These are phyloP conservation scores for Skeletonema menzelii DNA, from an alignment of 108 stramenopile genomes.

Conservation along the genomic window DNA sequence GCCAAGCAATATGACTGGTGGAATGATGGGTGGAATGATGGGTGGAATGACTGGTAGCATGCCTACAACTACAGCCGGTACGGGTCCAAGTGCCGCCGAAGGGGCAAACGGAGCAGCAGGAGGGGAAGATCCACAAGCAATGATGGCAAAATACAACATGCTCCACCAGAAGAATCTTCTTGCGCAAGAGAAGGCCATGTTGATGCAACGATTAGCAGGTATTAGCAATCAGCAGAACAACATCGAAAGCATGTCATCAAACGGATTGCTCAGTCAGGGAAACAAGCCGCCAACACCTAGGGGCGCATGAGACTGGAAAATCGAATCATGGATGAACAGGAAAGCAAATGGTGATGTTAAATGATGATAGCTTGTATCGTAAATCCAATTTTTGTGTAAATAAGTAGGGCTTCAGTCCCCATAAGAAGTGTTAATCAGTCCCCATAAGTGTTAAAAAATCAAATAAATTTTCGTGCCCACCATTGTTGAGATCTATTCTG, in stretches of 20 bases:
- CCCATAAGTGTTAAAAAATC: too few species aligned
- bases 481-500: too few species aligned
- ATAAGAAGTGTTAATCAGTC: too few species aligned
- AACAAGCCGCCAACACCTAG: neutral
- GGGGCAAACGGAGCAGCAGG: neutral
- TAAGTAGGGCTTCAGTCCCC: too few species aligned
- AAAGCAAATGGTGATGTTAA: neutral
- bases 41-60: neutral
- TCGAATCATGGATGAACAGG: neutral
- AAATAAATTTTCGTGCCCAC: too few species aligned
- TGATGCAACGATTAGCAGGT: conserved; percentile 15
- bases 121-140: conserved; percentile 2
- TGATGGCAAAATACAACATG: conserved; percentile 11
- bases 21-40: neutral
- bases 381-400: too few species aligned
- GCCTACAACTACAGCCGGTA: neutral
- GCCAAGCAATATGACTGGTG: neutral
- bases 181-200: conserved; percentile 27
- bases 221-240: neutral
- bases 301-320: neutral
- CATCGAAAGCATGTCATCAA: neutral
- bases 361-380: too few species aligned
- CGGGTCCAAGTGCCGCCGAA: neutral
- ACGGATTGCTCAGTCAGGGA: neutral
- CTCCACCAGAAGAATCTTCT: conserved; percentile 18